Conservation (phyloP, 2,329 filamentous ascomycete species). For the Ambrosiella cleistominuta region DNA sequence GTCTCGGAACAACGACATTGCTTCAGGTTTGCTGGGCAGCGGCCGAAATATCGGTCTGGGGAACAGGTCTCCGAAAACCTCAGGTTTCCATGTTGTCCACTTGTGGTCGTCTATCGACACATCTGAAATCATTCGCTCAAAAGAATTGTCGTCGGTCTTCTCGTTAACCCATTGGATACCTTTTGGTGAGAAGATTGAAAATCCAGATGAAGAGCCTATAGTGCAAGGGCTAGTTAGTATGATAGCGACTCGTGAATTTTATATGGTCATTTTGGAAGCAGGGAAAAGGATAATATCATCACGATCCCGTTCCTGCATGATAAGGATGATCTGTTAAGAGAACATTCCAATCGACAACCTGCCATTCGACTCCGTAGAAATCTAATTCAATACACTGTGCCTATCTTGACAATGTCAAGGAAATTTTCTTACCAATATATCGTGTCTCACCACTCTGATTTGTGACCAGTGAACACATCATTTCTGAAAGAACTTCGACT, state of each 20-base stretch:
- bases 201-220: slow-evolving; percentile 81
- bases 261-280: too few species aligned
- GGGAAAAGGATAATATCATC: neutral
- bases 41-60: slow-evolving; percentile 66
- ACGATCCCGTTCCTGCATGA: neutral
- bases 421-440: slow-evolving; percentile 57
- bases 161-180: slow-evolving; percentile 97
- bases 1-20: slow-evolving; percentile 72
- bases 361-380: neutral
- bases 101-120: slow-evolving; percentile 88
- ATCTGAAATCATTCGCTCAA: slow-evolving; percentile 84
- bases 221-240: neutral
- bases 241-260: neutral
- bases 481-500: slow-evolving; percentile 78
- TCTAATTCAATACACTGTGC: neutral
- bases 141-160: slow-evolving; percentile 89
- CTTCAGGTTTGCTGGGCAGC: slow-evolving; percentile 72
- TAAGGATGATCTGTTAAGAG: neutral
- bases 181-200: slow-evolving; percentile 96
- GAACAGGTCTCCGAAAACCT: slow-evolving; percentile 88
- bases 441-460: slow-evolving; percentile 88
- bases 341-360: neutral
- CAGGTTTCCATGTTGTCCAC: slow-evolving; percentile 96
- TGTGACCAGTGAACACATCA: slow-evolving; percentile 97
- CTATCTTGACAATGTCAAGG: neutral